These are phyloP conservation scores for Plasmopara halstedii DNA, from an alignment of 352 stramenopile genomes.

Conservation along the genomic window DNA sequence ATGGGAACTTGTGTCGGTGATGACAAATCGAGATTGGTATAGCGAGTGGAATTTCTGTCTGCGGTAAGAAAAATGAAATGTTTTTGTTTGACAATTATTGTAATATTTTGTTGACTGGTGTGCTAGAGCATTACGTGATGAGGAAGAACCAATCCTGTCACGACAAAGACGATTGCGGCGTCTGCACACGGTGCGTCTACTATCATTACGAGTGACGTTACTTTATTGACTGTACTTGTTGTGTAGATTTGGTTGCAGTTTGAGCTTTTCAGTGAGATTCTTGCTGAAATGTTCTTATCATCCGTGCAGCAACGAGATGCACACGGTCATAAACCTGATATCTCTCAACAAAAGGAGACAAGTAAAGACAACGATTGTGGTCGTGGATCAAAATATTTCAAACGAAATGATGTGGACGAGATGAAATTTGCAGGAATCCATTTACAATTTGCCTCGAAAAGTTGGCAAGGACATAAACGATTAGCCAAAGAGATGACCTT, in stretches of 20 bases:
- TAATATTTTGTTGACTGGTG: not conserved
- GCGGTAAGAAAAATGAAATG: slow-evolving; percentile 17
- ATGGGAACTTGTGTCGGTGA: slow-evolving; percentile 36
- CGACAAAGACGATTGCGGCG: slow-evolving; percentile 44
- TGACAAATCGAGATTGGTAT: slow-evolving; percentile 71
- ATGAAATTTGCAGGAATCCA: slow-evolving; percentile 46
- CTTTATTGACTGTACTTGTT: not conserved
- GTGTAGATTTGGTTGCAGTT: slow-evolving; percentile 77
- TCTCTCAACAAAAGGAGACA: slow-evolving; percentile 3
- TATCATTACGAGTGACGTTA: not conserved
- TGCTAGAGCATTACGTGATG: slow-evolving; percentile 32
- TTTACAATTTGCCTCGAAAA: slow-evolving; percentile 60
- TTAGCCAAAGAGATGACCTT: slow-evolving; percentile 41
- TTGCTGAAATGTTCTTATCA: slow-evolving; percentile 61
- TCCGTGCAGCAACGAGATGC: slow-evolving; percentile 35
- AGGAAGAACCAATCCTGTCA: slow-evolving; percentile 23
- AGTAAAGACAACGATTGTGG: slow-evolving; percentile 2
- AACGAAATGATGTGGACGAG: slow-evolving; percentile 38
- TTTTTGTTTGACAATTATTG: not conserved
- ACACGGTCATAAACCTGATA: slow-evolving; percentile 4
- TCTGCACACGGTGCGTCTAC: slow-evolving; percentile 44
- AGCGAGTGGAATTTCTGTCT: slow-evolving; percentile 77
- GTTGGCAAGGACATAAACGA: slow-evolving; percentile 60
- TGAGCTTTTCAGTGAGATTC: slow-evolving; percentile 54
- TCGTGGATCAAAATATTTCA: not conserved